Evolutionary conservation across 495 filamentous ascomycete genomes (phyloP).

Genomic region (Aspergillus sclerotiicarbonarius): DNA sequence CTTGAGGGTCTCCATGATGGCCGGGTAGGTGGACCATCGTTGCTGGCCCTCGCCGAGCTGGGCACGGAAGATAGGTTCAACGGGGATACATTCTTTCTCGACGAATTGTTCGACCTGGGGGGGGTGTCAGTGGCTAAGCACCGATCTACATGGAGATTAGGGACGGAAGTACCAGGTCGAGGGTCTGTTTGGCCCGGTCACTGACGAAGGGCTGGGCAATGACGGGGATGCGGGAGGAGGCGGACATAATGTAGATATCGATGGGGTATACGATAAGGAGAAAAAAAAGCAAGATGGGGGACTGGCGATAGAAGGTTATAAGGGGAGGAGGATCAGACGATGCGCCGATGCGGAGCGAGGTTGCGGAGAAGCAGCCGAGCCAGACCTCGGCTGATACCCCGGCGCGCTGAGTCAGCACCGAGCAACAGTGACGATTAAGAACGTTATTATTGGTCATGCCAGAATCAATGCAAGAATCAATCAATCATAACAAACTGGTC

Average conservation of each 20-base stretch:
- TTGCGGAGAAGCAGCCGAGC: conserved; percentile 22
- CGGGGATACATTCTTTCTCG: conserved; percentile 90
- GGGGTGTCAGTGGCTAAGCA: conserved; percentile 19
- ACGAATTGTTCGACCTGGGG: conserved; percentile 86
- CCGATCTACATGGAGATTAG: not conserved
- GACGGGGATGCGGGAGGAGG: conserved; percentile 62
- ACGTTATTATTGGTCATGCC: no score
- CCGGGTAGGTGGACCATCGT: conserved; percentile 75
- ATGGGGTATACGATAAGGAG: not conserved
- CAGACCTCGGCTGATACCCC: conserved; percentile 16
- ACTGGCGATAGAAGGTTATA: conserved; percentile 16
- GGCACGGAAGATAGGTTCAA: conserved; percentile 72
- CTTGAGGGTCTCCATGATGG: conserved; percentile 86
- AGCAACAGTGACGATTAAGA: no score
- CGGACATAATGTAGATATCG: conserved; percentile 45
- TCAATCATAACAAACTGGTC: no score
- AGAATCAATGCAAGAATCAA: no score
- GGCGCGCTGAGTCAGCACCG: not conserved
- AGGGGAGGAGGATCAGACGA: conserved; percentile 6
- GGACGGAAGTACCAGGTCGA: conserved; percentile 53
- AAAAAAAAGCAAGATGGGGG: not conserved
- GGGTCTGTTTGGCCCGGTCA: conserved; percentile 73
- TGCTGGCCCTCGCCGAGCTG: conserved; percentile 73
- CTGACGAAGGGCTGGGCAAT: conserved; percentile 69
- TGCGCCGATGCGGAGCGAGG: conserved; percentile 13